These are phyloP conservation scores for Golubevia pallescens DNA, from an alignment of 1,284 basidiomycete species.

Conservation along the genomic window DNA sequence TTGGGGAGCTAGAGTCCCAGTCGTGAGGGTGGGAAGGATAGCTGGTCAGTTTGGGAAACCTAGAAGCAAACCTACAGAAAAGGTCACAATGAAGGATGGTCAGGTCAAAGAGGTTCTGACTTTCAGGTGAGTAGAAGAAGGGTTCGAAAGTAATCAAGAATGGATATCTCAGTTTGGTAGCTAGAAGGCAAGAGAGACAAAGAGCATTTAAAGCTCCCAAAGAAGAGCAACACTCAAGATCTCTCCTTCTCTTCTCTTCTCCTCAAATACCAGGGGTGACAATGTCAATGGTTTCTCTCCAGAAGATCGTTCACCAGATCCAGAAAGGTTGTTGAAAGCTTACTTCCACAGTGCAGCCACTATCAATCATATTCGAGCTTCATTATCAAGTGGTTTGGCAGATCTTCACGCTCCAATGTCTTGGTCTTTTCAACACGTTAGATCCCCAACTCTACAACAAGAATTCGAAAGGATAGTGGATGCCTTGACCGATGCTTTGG, in stretches of 20 bases:
- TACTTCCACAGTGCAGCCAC: slow-evolving; percentile 96
- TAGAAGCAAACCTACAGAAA: slow-evolving; percentile 83
- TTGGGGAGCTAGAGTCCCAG: slow-evolving; percentile 89
- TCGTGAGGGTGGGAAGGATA: slow-evolving; percentile 88
- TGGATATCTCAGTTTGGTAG: too few species aligned
- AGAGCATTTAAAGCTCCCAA: too few species aligned
- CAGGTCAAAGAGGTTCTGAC: slow-evolving; percentile 68
- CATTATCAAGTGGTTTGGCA: slow-evolving; percentile 89
- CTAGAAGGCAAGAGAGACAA: too few species aligned
- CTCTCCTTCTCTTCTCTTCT: not conserved
- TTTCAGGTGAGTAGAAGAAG: slow-evolving; percentile 72
- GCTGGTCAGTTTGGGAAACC: slow-evolving; percentile 98
- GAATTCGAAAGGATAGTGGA: slow-evolving; percentile 87
- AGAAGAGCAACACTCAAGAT: not conserved
- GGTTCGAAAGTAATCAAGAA: not conserved
- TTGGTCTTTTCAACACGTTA: slow-evolving; percentile 91
- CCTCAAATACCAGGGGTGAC: slow-evolving; percentile 76
- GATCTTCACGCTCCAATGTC: slow-evolving; percentile 82
- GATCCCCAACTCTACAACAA: slow-evolving; percentile 75
- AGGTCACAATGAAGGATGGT: slow-evolving; percentile 51
- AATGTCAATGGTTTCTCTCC: slow-evolving; percentile 84
- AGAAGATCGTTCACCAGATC: slow-evolving; percentile 82
- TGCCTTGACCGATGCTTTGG: slow-evolving; percentile 84
- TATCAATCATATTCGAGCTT: slow-evolving; percentile 85
- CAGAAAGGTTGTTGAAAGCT: slow-evolving; percentile 81